phyloP scores from a whole-genome alignment of 164 flowering plant genomes.

The Vitis amurensis region DNA sequence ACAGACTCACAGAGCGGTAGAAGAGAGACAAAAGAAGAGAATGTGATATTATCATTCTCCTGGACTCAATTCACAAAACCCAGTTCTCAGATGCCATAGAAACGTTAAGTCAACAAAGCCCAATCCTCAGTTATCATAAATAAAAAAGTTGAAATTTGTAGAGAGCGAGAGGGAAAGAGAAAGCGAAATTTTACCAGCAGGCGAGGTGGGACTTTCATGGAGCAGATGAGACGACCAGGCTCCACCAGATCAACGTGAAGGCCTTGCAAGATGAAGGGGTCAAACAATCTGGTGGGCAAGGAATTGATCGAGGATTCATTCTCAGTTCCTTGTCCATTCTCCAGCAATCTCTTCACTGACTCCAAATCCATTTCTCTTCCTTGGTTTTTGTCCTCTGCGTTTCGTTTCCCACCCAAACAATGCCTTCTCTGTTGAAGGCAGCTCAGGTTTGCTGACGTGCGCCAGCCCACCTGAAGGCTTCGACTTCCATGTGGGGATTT shows the following conservation, averaged over 20 bases:
- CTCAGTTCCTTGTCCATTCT: slow-evolving; percentile 30
- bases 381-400: not conserved
- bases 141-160: not conserved
- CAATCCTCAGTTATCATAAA: not conserved
- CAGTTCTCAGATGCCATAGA: too few relatives aligned
- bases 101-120: too few relatives aligned
- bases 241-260: slow-evolving; percentile 49
- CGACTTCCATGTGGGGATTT: too few relatives aligned
- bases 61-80: too few relatives aligned
- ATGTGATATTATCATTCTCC: too few relatives aligned
- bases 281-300: slow-evolving; percentile 48
- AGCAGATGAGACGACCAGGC: slow-evolving; percentile 68
- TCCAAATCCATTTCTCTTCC: slow-evolving; percentile 46
- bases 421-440: too few relatives aligned
- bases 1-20: too few relatives aligned
- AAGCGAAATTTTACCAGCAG: slow-evolving; percentile 37
- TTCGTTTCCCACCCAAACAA: not conserved
- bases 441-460: too few relatives aligned
- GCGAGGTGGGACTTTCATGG: slow-evolving; percentile 67
- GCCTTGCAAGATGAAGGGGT: slow-evolving; percentile 51
- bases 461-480: too few relatives aligned
- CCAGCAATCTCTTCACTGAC: slow-evolving; percentile 40
- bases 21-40: too few relatives aligned
- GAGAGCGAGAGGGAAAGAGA: not conserved
- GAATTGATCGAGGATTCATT: slow-evolving; percentile 24